Evolutionary conservation across 1,139 yeast species (phyloP), one percentile per base, ranked within the genome.

Genomic region (Taphrina flavorubra): DNA sequence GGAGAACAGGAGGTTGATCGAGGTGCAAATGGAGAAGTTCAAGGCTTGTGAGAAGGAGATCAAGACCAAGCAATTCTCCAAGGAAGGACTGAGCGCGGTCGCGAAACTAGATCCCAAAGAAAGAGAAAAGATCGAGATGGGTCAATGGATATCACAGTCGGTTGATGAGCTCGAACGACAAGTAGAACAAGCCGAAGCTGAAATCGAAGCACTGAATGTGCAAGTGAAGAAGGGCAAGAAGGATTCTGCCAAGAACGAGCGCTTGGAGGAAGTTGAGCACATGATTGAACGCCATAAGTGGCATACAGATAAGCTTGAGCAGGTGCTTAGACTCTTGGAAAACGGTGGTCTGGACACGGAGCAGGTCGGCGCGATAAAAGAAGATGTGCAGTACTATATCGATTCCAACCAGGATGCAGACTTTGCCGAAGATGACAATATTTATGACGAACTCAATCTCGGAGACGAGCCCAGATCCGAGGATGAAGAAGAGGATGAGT

Each of bases 351-450:
- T 94, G 73, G 92, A 89, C 61, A 90, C 95, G 0, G 97, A 91
- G 36, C 85, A 86, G 70, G 86, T 95, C 18, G 89, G 89, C 74
- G 88, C 85, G 40, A 85, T 91, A 70, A 88, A 88, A 75, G 99
- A 95, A 70, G 98, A 94, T 77, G 89, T 95, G 76, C 91, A 86
- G 74, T 94, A 92, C 79, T 94, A 92, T 77, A 97, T 95, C 58
- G 98, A 94, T 72, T 90, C 94, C 72, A 95, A 94, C 76, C 96
- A 90, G 78, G 97, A 92, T 70, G 96, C 88, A n/a, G 97, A 92
- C 75, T 95, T 92, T 78, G 90, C 94, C 34, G 98, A 94, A 76
- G 97, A 94, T 78, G 98, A 94, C 74, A 94, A 92, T 46, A 86
- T 94, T 72, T 94, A 94, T 77, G 98, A 94, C 74, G 92, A 87